Conservation (phyloP, 2,329 filamentous ascomycete genomes). For the Talaromyces albobiverticillius region DNA sequence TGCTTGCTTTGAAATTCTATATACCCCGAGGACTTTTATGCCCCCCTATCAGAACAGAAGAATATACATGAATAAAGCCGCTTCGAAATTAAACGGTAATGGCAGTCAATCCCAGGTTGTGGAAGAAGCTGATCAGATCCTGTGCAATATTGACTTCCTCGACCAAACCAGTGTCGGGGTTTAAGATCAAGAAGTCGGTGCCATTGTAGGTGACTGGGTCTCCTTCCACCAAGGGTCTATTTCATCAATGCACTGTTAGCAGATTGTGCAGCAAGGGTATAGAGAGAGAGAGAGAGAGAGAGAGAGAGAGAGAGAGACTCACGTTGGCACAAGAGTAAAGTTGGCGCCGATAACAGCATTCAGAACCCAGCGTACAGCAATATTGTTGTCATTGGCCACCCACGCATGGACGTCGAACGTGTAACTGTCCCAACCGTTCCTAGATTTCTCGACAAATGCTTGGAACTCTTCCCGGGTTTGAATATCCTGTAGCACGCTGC, state of each 20-base stretch:
- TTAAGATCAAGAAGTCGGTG: constrained; percentile 13
- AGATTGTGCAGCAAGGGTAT: no score
- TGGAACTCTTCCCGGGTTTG: constrained; percentile 3
- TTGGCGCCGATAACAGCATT: not conserved
- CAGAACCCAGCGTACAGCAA: constrained; percentile 1
- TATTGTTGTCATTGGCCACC: not conserved
- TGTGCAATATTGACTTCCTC: constrained; percentile 8
- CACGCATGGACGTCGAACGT: not conserved
- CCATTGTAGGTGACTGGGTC: constrained; percentile 14
- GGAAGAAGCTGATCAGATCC: constrained; percentile 12
- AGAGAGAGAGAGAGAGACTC: not conserved
- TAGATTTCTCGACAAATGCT: constrained; percentile 2
- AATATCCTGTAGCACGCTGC: constrained; percentile 1
- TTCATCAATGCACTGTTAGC: not conserved
- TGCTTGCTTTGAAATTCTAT: no score
- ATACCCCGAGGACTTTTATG: no score
- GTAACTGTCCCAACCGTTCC: constrained; percentile 1
- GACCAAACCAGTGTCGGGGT: constrained; percentile 11
- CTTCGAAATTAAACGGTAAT: not conserved
- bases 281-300: no score
- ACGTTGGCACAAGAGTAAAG: not conserved
- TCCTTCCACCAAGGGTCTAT: constrained; percentile 5
- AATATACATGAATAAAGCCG: not conserved
- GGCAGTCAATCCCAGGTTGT: not conserved
- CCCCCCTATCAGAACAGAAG: no score